Conservation (phyloP, 257 asterid species). For the Nicotiana tabacum region DNA sequence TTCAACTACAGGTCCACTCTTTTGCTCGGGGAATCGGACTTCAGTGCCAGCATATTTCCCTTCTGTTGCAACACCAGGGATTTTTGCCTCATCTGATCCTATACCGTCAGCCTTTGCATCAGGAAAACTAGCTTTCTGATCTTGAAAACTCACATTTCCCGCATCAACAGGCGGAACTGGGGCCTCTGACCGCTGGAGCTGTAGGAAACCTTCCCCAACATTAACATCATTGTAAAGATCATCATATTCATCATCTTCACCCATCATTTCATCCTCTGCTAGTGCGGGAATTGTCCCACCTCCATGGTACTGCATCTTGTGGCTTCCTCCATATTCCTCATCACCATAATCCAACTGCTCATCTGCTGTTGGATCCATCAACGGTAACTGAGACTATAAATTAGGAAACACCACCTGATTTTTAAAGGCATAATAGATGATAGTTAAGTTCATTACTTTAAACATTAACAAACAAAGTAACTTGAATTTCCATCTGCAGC, state of each 20-base stretch:
- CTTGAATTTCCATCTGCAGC: background rate
- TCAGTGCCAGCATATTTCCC: constrained; percentile 29
- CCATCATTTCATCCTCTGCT: constrained; percentile 75
- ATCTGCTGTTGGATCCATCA: constrained; percentile 60
- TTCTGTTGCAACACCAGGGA: constrained; percentile 40
- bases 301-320: constrained; percentile 60
- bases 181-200: constrained; percentile 43
- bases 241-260: constrained; percentile 50
- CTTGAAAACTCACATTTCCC: constrained; percentile 45
- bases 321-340: constrained; percentile 57
- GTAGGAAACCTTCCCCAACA: constrained; percentile 47
- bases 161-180: constrained; percentile 36
- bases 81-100: constrained; percentile 33
- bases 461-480: background rate
- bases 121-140: constrained; percentile 33
- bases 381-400: constrained; percentile 22
- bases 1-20: constrained; percentile 27
- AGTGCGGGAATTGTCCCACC: constrained; percentile 75
- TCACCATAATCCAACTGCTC: constrained; percentile 71
- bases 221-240: constrained; percentile 56
- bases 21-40: constrained; percentile 50
- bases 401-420: constrained; percentile 29
- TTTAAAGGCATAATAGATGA: constrained; percentile 11
- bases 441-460: constrained; percentile 10
- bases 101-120: constrained; percentile 37